These are phyloP conservation scores for Mycena crocata DNA, from an alignment of 768 basidiomycete species.

Conservation along the genomic window DNA sequence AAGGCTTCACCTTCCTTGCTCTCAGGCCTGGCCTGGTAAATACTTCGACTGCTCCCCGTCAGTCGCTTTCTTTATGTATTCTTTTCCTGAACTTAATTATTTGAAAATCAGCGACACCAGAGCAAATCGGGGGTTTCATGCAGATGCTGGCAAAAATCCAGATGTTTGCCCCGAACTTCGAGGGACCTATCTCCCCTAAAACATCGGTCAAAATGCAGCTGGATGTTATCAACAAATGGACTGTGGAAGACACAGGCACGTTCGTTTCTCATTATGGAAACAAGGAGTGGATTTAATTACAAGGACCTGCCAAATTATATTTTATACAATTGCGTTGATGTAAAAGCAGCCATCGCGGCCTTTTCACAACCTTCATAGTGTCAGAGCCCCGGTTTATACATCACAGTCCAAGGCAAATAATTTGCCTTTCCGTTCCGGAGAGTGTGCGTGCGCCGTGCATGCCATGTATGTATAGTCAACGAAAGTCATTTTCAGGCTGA, in stretches of 20 bases:
- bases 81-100: neutral
- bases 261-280: constrained; percentile 31
- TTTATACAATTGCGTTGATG: too few relatives aligned
- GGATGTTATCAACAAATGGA: constrained; percentile 15
- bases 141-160: neutral
- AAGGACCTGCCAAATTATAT: too few relatives aligned
- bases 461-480: too few relatives aligned
- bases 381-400: too few relatives aligned
- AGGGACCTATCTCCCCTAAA: constrained; percentile 21
- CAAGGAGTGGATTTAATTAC: constrained; percentile 27
- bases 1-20: constrained; percentile 50
- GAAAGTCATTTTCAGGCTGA: too few relatives aligned
- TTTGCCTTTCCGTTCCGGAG: too few relatives aligned
- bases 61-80: neutral
- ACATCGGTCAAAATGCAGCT: constrained; percentile 23
- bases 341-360: too few relatives aligned
- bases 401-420: too few relatives aligned
- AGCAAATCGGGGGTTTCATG: neutral
- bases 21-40: constrained; percentile 53
- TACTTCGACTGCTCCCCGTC: constrained; percentile 32
- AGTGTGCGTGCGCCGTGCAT: too few relatives aligned
- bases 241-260: constrained; percentile 13
- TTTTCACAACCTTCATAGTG: too few relatives aligned
- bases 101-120: neutral
- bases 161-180: constrained; percentile 13